Evolutionary conservation across 345 rosid species (phyloP), one percentile per base, ranked within the genome.

Genomic region (Syzygium aromaticum): DNA sequence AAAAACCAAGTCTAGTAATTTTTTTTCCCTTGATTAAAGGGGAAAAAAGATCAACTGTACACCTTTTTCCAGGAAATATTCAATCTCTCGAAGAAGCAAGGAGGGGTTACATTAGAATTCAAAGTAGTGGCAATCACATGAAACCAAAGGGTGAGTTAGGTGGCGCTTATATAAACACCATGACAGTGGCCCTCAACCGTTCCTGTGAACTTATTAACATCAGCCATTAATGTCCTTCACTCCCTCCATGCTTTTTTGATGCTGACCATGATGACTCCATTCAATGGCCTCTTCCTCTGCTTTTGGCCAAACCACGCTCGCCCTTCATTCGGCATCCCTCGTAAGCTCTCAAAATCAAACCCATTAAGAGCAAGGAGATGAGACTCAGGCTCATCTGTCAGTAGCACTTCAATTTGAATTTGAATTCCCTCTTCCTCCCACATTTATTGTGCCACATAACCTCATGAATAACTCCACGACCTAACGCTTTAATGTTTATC

Each of bases 381-480:
- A 5, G 46, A 43, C 46, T 43, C 46, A 43, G 46, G 46, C 46
- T 43, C 46, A 43, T 63, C 77, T 49, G 67, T 19, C 59, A 73
- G 46, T 82, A 33, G 57, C 77, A 78, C 23, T 63, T 87, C 84
- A 67, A 87, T 64, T 90, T 78, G 84, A 86, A 89, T 89, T 87
- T 86, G 86, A 51, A 77, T 84, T 82, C 52, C 51, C 7, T 28
- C 40, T 57, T 61, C n/a, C 84, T 27, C 38, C 6, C 33, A 23
- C 84, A 82, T 89, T 78, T 46, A 53, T 84, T n/a, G 12, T 2
- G 38, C 21, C 49, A 25, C 78, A 49, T 27, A 27, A 7, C 57
- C 54, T 7, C 9, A 7, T 4, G 27, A 86, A 8, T 23, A 25
- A 25, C 87, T 52, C 59, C 56, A 21, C 17, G 86, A 52, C 73